Base-by-base conservation (phyloP, 179 eudicot species). In the Silene coronaria region DNA sequence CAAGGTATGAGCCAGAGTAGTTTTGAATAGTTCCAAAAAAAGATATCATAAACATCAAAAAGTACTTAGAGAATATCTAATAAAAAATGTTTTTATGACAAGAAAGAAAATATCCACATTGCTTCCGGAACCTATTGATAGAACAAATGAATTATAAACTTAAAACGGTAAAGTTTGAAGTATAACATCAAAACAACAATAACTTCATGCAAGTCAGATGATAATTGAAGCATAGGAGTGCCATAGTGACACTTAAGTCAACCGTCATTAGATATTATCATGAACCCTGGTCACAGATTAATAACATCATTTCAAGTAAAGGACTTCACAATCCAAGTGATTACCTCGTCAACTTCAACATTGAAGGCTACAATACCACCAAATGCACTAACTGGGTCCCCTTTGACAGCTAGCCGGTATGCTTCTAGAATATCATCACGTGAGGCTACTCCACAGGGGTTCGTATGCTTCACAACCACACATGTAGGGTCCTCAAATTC, bases 361-460 rank as follows among this genome's bases (percentile, higher is more conserved):
- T 95, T 95, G 85, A 95, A 91, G 48, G 97, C 99, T 51, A 95
- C 99, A 76, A 95, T 95, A 75, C 99, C 97, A 81, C 97, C 99
- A 80, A 92, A 95, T 38, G 99, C 99, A 79, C 99, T 95, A 55
- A 92, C 93, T 80, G 99, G 99, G 76, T 95, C 99, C 32, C 91
- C 99, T 86, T 82, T 89, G 38, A 95, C 97, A 77, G 99, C 97
- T 27, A 95, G 82, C 67, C 93, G 86, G 80, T 95, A 95, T 51
- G 97, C 97, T 80, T 92, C 97, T 70, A 92, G 86, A 57, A 95
- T 87, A 80, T 92, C 85, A 74, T 85, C 85, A 59, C 97, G 96
- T 59, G 97, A 92, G 83, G 99, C 99, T 42, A 95, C 97, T 67
- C 99, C 99, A 82, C 99, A 95, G n/a, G 99, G 99, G 75, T 95